Conservation (phyloP, 352 stramenopile species). For the Phytophthora tubulina region DNA sequence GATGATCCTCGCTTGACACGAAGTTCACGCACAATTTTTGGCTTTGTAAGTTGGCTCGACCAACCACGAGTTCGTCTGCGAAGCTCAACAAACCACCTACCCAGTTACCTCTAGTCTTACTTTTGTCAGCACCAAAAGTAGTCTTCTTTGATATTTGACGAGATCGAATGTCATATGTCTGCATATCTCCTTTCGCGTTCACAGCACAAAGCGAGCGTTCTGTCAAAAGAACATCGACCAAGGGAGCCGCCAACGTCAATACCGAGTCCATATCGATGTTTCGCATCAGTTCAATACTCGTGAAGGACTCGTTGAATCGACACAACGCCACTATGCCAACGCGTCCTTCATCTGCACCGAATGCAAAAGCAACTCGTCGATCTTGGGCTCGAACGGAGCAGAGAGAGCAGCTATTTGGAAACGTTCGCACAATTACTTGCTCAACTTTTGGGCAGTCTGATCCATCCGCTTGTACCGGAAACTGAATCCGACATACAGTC, state of each 20-base stretch:
- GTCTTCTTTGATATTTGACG: slow-evolving; percentile 34
- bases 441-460: background rate
- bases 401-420: slow-evolving; percentile 22
- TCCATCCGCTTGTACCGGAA: background rate
- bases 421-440: slow-evolving; percentile 17
- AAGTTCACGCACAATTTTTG: slow-evolving; percentile 1
- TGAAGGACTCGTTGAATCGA: slow-evolving; percentile 40
- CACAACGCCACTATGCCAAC: slow-evolving; percentile 30
- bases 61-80: slow-evolving; percentile 36
- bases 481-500: slow-evolving; percentile 22
- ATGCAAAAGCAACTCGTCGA: slow-evolving; percentile 30
- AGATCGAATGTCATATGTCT: slow-evolving; percentile 36
- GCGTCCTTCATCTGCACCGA: background rate
- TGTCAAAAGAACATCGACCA: slow-evolving; percentile 32
- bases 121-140: background rate
- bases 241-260: slow-evolving; percentile 16
- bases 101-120: slow-evolving; percentile 3
- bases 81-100: slow-evolving; percentile 30
- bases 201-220: slow-evolving; percentile 32
- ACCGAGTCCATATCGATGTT: slow-evolving; percentile 19
- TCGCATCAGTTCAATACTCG: slow-evolving; percentile 14
- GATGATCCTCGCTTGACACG: slow-evolving; percentile 49
- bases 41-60: slow-evolving; percentile 9
- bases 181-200: slow-evolving; percentile 23
- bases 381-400: slow-evolving; percentile 33